Base-by-base conservation (phyloP, 139 green algal species). In the Zygnema circumcarinatum region DNA sequence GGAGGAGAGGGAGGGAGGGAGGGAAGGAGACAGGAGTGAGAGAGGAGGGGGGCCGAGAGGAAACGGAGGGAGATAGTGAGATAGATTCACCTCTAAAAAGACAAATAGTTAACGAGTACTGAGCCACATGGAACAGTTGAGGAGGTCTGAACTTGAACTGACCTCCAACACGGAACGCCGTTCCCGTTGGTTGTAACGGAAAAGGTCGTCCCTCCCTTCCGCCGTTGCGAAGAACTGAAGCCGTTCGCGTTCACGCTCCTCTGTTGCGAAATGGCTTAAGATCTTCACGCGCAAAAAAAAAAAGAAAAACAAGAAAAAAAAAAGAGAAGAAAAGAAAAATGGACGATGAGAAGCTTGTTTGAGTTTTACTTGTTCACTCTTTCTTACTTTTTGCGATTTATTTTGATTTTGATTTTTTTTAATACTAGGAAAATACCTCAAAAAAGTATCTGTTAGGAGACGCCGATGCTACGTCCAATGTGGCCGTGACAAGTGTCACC, bases 371-470 rank as follows among this genome's bases (percentile, higher is more conserved):
- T 79, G 11, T 16, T 29, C 76, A 36, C 3, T n/a, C n/a, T n/a
- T n/a, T n/a, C n/a, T n/a, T n/a, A n/a, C n/a, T n/a, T n/a, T n/a
- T n/a, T n/a, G n/a, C n/a, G n/a, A n/a, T n/a, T n/a, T n/a, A n/a
- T n/a, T n/a, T n/a, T n/a, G n/a, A n/a, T n/a, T n/a, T n/a, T n/a
- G n/a, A n/a, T n/a, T n/a, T n/a, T n/a, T n/a, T n/a, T n/a, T n/a
- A n/a, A n/a, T n/a, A n/a, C n/a, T n/a, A n/a, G n/a, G n/a, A n/a
- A 11, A 3, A n/a, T n/a, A 95, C 93, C 93, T 98, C 91, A 86
- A 98, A 98, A 74, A 98, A 95, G 86, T 94, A 96, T 20, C 95
- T 92, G 29, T 96, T 81, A 0, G 97, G 97, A 0, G 94, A 94
- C 25, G 92, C 94, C 21, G 94, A 94, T 1, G 56, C 83, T 1